Base-by-base conservation (phyloP, 495 filamentous ascomycete species). In the Penicillium angulare region DNA sequence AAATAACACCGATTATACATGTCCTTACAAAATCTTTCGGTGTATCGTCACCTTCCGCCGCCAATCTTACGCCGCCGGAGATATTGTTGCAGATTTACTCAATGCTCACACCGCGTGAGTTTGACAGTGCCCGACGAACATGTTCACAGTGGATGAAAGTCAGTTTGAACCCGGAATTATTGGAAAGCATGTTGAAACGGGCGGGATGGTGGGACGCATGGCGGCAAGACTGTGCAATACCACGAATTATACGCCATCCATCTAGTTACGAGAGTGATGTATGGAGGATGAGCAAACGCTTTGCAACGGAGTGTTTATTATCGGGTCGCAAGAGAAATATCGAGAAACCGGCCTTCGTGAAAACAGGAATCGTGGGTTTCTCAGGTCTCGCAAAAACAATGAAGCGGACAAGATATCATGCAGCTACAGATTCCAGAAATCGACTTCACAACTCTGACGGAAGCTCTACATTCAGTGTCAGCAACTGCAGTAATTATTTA, bases 111-210 rank as follows among this genome's bases (percentile, higher is more conserved):
- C 84, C 86, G 0, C 48, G 69, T 5, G 83, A 86, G 55, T 88
- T 89, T 58, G 76, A 89, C 56, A 75, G 81, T 53, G 84, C 86
- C 10, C 75, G 86, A 39, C 78, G 81, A 44, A 79, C 79, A 7
- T 89, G 87, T 54, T 78, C 77, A 39, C 70, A 70, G 40, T 90
- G 86, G 87, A 82, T 86, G 74, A 71, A 76, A 12, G 76, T 78
- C 27, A 83, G 84, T 33, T 66, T 89, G n/a, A 68, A 85, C 21
- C 56, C 60, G 31, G 62, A 53, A 0, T 55, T 89, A 7, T 67
- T 89, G 18, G 63, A 71, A 5, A 55, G 41, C 21, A 83, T 79
- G 79, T 62, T 84, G 26, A 79, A 74, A 52, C 67, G 72, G 22
- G 84, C 75, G 38, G 86, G 78, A n/a, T 88, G 77, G 79, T 83